Percentiles rank a stretch among this genome's conserved stretches.
phyloP scores from a whole-genome alignment of 2,329 filamentous ascomycete genomes.

The Davidsoniella australis region DNA sequence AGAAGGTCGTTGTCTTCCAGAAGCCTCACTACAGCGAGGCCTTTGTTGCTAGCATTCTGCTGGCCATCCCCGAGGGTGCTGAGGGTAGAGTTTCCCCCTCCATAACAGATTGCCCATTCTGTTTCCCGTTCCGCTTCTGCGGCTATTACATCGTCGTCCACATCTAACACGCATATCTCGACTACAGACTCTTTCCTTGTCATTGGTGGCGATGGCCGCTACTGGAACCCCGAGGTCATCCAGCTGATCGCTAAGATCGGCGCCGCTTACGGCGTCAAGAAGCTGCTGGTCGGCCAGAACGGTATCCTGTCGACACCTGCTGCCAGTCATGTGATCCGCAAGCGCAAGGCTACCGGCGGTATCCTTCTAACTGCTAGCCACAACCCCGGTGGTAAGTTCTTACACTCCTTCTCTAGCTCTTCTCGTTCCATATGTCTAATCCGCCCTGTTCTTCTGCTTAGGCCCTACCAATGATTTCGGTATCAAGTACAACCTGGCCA shows the following conservation, averaged over 20 bases:
- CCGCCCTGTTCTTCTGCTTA: conserved; percentile 20
- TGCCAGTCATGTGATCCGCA: conserved; percentile 88
- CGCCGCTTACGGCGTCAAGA: conserved; percentile 95
- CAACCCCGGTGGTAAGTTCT: conserved; percentile 74
- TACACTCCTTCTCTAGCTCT: background rate
- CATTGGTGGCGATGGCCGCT: conserved; percentile 93
- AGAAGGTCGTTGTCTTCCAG: conserved; percentile 98
- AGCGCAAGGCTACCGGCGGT: conserved; percentile 86
- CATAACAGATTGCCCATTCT: background rate
- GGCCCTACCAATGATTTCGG: conserved; percentile 90
- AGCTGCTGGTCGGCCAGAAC: conserved; percentile 88
- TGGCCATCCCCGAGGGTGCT: conserved; percentile 89
- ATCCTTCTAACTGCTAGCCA: conserved; percentile 95
- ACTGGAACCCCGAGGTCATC: conserved; percentile 91
- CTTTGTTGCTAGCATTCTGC: conserved; percentile 83
- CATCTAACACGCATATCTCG: background rate
- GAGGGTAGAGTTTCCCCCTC: conserved; percentile 35
- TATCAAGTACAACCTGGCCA: conserved; percentile 98
- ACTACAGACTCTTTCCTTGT: conserved; percentile 58
- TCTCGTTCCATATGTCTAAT: background rate
- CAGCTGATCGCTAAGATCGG: conserved; percentile 96
- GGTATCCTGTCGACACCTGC: conserved; percentile 94
- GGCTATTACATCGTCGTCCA: background rate
- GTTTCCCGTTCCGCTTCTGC: background rate
- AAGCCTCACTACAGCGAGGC: conserved; percentile 89